A percentile compares a stretch with the other conserved stretches of the same genome.
Conservation (phyloP, 257 asterid species). For the Solanum gracilifrons region DNA sequence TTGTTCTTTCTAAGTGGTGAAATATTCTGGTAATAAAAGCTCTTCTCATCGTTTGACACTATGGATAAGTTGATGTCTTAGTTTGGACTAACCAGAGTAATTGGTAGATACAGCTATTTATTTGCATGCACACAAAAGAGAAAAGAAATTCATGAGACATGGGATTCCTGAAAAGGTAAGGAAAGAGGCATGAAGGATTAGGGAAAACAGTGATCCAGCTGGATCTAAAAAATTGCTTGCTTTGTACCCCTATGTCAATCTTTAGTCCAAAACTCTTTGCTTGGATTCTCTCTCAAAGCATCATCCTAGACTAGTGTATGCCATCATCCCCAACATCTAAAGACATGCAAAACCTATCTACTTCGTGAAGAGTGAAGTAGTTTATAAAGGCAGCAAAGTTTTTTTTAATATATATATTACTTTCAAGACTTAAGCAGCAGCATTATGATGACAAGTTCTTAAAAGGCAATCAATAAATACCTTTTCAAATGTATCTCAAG, state of each 20-base stretch:
- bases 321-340: neutral
- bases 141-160: neutral
- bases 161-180: neutral
- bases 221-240: neutral
- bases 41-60: neutral
- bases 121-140: neutral
- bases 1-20: neutral
- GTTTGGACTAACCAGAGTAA: neutral
- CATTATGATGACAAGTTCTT: neutral
- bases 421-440: neutral
- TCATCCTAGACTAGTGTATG: neutral
- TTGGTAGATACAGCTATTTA: neutral
- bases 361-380: neutral
- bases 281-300: neutral
- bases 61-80: neutral
- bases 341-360: neutral
- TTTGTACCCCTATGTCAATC: neutral
- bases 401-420: too few relatives aligned
- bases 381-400: neutral
- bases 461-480: neutral
- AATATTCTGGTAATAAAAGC: neutral
- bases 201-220: neutral
- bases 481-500: neutral
- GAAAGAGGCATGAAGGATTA: neutral
- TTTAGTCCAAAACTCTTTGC: neutral